These are phyloP conservation scores for Haplosporangium gracile DNA, from an alignment of 192 early-diverging fungal species.

Conservation along the genomic window DNA sequence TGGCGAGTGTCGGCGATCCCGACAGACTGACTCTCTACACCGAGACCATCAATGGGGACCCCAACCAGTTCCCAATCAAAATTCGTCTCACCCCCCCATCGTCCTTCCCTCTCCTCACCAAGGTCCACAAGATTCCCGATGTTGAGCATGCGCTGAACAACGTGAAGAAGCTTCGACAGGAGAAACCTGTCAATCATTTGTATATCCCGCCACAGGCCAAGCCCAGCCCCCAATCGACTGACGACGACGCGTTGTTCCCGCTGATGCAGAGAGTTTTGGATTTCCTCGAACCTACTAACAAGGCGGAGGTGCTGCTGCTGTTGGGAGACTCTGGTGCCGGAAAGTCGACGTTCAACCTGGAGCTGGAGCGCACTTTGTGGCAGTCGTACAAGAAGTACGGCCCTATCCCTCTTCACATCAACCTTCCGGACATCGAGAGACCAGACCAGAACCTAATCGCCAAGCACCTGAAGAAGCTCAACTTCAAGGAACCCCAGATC, in stretches of 20 bases:
- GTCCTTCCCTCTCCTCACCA: not conserved
- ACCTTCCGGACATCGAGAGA: not conserved
- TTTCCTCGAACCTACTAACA: not conserved
- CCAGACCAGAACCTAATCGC: slow-evolving; percentile 1
- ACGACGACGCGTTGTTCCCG: not conserved
- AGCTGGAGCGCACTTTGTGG: slow-evolving; percentile 9
- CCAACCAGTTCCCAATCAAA: not conserved
- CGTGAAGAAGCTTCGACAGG: not conserved
- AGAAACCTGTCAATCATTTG: not conserved
- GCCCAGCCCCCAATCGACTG: not conserved
- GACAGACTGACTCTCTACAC: not conserved
- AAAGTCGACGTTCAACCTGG: slow-evolving; percentile 7
- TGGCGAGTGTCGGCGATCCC: not conserved
- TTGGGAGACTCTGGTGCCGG: slow-evolving; percentile 13
- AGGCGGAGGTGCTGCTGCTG: slow-evolving; percentile 11
- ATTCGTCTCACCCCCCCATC: not conserved
- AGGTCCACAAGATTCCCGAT: slow-evolving; percentile 2
- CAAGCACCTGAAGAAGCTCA: not conserved
- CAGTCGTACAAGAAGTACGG: not conserved
- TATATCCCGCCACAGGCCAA: slow-evolving; percentile 10
- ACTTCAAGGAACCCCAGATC: slow-evolving; percentile 4
- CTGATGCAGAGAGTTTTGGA: not conserved
- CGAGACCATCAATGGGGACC: not conserved
- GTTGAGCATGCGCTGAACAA: not conserved
- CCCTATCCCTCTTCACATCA: slow-evolving; percentile 2